Conservation (phyloP, 2,329 filamentous ascomycete species). For the Aspergillus vadensis region DNA sequence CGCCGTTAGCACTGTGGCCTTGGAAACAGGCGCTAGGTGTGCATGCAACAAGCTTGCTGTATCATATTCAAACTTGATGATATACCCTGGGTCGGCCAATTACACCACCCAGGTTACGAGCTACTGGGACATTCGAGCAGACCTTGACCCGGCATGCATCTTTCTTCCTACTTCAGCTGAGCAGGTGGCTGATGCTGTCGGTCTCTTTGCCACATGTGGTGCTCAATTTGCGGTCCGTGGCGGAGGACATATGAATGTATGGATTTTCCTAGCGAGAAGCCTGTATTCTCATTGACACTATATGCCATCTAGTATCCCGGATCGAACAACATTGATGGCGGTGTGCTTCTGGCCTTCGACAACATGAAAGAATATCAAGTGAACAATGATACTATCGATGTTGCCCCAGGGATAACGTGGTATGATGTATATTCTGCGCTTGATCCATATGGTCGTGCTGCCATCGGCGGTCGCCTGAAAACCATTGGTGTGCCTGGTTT, state of each 20-base stretch:
- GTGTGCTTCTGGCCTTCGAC: slow-evolving; percentile 32
- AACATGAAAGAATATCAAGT: slow-evolving; percentile 26
- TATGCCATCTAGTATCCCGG: slow-evolving; percentile 24
- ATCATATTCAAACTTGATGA: neutral
- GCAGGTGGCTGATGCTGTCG: slow-evolving; percentile 29
- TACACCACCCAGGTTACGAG: slow-evolving; percentile 27
- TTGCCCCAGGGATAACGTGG: slow-evolving; percentile 33
- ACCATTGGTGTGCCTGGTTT: slow-evolving; percentile 42
- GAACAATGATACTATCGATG: slow-evolving; percentile 26
- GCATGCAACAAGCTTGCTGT: neutral
- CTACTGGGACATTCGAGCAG: slow-evolving; percentile 34
- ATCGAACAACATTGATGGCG: slow-evolving; percentile 35
- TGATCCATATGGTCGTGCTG: slow-evolving; percentile 26
- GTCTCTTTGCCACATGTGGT: slow-evolving; percentile 28
- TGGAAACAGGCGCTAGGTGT: neutral
- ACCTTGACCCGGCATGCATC: slow-evolving; percentile 33
- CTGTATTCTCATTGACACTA: neutral
- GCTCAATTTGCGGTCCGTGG: slow-evolving; percentile 57
- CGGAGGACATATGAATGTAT: slow-evolving; percentile 52
- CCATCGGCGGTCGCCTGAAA: slow-evolving; percentile 36
- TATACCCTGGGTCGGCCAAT: slow-evolving; percentile 19
- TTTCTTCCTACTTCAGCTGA: slow-evolving; percentile 30
- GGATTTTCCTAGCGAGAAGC: neutral
- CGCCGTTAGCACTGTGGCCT: neutral
- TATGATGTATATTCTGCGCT: slow-evolving; percentile 33